These are phyloP conservation scores for Acrocalymma vagum DNA, from an alignment of 2,329 filamentous ascomycete species.

Conservation along the genomic window DNA sequence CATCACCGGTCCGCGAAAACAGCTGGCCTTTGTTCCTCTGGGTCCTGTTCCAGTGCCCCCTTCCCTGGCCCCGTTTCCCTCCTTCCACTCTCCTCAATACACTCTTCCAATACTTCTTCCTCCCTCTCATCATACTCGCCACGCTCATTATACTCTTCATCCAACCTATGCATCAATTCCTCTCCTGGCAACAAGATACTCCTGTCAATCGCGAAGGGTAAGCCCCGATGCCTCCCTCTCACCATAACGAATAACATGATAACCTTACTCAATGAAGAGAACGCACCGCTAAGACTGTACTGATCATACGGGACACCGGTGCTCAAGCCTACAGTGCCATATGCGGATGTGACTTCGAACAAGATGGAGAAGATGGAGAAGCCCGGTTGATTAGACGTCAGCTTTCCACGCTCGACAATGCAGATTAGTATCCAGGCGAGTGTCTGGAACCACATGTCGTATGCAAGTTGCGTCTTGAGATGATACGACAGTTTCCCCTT, in stretches of 20 bases:
- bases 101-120: conserved; percentile 20
- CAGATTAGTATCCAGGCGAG: conserved; percentile 68
- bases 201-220: conserved; percentile 40
- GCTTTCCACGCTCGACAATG: conserved; percentile 67
- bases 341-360: conserved; percentile 66
- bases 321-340: conserved; percentile 69
- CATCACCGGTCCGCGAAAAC: too few relatives aligned
- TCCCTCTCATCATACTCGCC: conserved; percentile 17
- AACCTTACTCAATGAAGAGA: conserved; percentile 65
- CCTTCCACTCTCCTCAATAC: conserved; percentile 25
- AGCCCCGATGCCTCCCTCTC: conserved; percentile 35
- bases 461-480: conserved; percentile 70
- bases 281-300: conserved; percentile 65
- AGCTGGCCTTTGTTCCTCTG: too few relatives aligned
- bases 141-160: conserved; percentile 35
- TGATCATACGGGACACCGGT: conserved; percentile 63
- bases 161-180: conserved; percentile 44
- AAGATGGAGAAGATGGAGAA: conserved; percentile 47
- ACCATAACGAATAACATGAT: conserved; percentile 67
- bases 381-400: conserved; percentile 47
- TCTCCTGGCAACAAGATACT: conserved; percentile 42
- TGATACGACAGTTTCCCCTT: conserved; percentile 55
- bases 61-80: conserved; percentile 5
- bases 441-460: conserved; percentile 73
- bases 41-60: conserved; percentile 19